These are phyloP conservation scores for Poteriospumella lacustris DNA, from an alignment of 108 stramenopile genomes.

Conservation along the genomic window DNA sequence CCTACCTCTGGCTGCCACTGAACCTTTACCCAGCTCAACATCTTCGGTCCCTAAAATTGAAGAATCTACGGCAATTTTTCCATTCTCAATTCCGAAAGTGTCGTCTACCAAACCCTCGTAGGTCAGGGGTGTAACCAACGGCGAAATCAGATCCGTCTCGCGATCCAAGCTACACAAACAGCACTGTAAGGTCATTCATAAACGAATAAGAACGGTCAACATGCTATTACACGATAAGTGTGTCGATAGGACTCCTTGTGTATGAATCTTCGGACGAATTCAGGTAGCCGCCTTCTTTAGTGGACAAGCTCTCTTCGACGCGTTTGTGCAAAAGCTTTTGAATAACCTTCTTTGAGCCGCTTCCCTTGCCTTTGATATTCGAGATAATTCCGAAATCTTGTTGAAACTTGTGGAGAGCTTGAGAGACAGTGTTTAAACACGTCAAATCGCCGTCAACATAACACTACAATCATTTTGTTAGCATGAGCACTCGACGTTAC, in stretches of 20 bases:
- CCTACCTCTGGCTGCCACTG: no score
- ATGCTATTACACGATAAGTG: not conserved
- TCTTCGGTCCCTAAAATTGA: slow-evolving; percentile 55
- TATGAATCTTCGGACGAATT: not conserved
- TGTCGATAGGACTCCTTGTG: not conserved
- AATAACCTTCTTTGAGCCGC: slow-evolving; percentile 34
- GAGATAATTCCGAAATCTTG: slow-evolving; percentile 44
- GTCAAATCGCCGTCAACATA: slow-evolving; percentile 44
- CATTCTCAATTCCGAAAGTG: slow-evolving; percentile 75
- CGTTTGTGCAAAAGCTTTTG: slow-evolving; percentile 39
- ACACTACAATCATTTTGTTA: not conserved
- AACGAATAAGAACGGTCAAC: not conserved
- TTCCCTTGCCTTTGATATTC: slow-evolving; percentile 47
- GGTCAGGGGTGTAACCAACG: slow-evolving; percentile 86
- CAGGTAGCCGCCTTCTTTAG: not conserved
- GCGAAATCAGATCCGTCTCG: slow-evolving; percentile 78
- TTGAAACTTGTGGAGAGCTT: slow-evolving; percentile 42
- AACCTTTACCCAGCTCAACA: no score
- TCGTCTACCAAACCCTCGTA: slow-evolving; percentile 92
- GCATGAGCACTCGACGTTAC: not conserved
- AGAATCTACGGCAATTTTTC: slow-evolving; percentile 51
- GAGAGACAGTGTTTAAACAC: slow-evolving; percentile 30
- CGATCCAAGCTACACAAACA: slow-evolving; percentile 61
- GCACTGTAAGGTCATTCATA: not conserved
- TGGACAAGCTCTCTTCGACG: slow-evolving; percentile 27